Conservation (phyloP, 2,329 filamentous ascomycete genomes). For the Helminthosporium solani region DNA sequence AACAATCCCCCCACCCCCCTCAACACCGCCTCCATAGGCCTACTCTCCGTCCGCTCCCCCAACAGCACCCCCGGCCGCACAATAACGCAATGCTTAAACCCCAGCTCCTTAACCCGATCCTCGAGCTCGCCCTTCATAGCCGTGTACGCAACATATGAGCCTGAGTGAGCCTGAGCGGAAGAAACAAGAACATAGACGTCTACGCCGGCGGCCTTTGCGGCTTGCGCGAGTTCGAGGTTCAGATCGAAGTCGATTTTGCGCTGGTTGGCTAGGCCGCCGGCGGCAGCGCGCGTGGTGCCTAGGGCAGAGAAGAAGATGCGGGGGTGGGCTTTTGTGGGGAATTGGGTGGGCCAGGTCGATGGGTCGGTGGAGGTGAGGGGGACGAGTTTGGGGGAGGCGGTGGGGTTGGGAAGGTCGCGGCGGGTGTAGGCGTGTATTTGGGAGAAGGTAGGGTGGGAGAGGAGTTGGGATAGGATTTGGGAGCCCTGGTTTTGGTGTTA, state of each 20-base stretch:
- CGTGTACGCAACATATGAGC: constrained; percentile 54
- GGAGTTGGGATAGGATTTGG: constrained; percentile 67
- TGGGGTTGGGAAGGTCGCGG: constrained; percentile 56
- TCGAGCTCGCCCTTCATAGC: constrained; percentile 89
- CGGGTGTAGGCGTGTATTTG: constrained; percentile 66
- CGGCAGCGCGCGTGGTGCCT: constrained; percentile 74
- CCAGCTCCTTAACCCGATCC: constrained; percentile 68
- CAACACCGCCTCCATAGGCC: constrained; percentile 59
- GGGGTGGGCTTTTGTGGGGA: constrained; percentile 61
- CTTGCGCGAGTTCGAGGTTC: constrained; percentile 74
- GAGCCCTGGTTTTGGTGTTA: constrained; percentile 56
- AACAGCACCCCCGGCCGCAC: constrained; percentile 72
- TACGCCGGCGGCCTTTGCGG: constrained; percentile 70
- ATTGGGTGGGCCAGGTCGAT: constrained; percentile 63
- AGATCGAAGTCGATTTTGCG: constrained; percentile 87
- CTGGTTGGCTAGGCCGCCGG: constrained; percentile 76
- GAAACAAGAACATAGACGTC: constrained; percentile 79
- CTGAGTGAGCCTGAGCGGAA: constrained; percentile 53
- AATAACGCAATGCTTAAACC: constrained; percentile 77
- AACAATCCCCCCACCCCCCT: constrained; percentile 58
- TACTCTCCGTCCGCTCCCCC: constrained; percentile 64
- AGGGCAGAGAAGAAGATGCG: constrained; percentile 73
- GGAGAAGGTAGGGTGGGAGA: constrained; percentile 55
- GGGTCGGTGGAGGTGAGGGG: constrained; percentile 67
- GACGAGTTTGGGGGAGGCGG: constrained; percentile 61